These are phyloP conservation scores for Ceratobasidium sp. DNA, from an alignment of 1,284 basidiomycete species.

Conservation along the genomic window DNA sequence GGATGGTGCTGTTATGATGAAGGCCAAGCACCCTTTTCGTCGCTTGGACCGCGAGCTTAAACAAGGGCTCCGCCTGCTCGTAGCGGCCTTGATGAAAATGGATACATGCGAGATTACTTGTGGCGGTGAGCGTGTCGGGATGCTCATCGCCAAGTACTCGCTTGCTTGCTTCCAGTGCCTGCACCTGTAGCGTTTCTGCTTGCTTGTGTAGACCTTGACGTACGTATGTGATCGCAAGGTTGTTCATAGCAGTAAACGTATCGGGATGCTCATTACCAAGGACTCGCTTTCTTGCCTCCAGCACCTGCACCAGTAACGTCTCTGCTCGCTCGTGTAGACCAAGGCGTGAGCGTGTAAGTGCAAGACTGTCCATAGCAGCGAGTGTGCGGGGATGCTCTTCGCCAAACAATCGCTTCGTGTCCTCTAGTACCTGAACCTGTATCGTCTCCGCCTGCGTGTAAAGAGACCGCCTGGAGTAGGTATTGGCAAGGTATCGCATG, in stretches of 20 bases:
- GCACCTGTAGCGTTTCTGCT: not conserved
- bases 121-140: not conserved
- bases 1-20: not conserved
- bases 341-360: not conserved
- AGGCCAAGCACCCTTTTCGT: not conserved
- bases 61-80: not conserved
- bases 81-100: not conserved
- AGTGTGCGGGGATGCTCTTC: not conserved
- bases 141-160: not conserved
- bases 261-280: conserved; percentile 19
- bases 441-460: conserved; percentile 4
- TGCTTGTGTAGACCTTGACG: not conserved
- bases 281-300: not conserved
- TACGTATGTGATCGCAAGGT: not conserved
- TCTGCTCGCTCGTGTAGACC: not conserved
- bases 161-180: not conserved
- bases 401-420: not conserved
- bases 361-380: not conserved
- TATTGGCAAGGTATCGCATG: not conserved
- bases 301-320: not conserved
- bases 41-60: not conserved
- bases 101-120: not conserved
- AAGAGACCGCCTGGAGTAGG: not conserved
- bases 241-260: not conserved
- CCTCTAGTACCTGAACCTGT: conserved; percentile 1